These are phyloP conservation scores for Hirsutella rhossiliensis DNA, from an alignment of 2,329 filamentous ascomycete species.

Conservation along the genomic window DNA sequence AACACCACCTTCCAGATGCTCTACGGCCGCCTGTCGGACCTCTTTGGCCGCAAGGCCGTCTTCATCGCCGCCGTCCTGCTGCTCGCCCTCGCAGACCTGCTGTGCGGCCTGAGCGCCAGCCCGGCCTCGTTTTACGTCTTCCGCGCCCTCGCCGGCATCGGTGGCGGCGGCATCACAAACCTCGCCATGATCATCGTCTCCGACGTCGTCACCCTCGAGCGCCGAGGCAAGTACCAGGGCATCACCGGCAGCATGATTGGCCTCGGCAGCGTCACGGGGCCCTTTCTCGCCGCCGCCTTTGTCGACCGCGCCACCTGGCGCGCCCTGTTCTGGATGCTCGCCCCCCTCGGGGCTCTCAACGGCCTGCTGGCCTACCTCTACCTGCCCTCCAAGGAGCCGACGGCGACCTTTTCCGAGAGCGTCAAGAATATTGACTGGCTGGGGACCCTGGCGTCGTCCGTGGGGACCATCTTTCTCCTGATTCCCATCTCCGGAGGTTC, in stretches of 20 bases:
- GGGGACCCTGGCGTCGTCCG: constrained; percentile 40
- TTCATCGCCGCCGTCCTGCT: constrained; percentile 39
- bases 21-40: constrained; percentile 49
- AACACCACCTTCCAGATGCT: constrained; percentile 53
- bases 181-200: constrained; percentile 50
- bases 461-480: constrained; percentile 45
- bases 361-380: constrained; percentile 33
- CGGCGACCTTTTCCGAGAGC: constrained; percentile 32
- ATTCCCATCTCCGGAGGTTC: constrained; percentile 49
- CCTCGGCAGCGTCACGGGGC: constrained; percentile 28
- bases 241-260: constrained; percentile 27
- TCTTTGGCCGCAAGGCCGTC: constrained; percentile 47
- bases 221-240: constrained; percentile 43
- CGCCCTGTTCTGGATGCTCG: constrained; percentile 33
- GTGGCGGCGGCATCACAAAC: constrained; percentile 46
- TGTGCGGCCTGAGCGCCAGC: constrained; percentile 44
- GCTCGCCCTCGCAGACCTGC: constrained; percentile 42
- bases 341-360: constrained; percentile 33
- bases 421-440: constrained; percentile 45
- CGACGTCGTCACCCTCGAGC: constrained; percentile 45
- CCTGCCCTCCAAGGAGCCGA: constrained; percentile 38
- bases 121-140: constrained; percentile 49
- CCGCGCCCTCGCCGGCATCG: constrained; percentile 47
- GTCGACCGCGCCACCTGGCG: constrained; percentile 26
- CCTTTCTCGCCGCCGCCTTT: constrained; percentile 29